Evolutionary conservation across 805 yeast species (phyloP), one percentile per base, ranked within the genome.

Genomic region (Cyberlindnera bimundalis): DNA sequence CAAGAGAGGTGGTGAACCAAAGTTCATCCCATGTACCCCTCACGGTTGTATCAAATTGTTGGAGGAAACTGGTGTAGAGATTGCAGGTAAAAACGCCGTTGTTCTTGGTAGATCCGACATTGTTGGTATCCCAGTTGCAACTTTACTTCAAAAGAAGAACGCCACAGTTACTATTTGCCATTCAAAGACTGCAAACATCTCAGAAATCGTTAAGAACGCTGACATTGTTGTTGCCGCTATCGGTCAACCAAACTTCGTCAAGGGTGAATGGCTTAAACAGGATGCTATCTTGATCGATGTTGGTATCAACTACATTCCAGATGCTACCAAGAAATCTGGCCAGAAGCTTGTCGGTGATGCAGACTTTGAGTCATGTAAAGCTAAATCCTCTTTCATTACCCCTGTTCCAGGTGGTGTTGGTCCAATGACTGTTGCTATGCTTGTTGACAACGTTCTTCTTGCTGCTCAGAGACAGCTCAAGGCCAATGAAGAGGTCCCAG

Each of bases 341-440:
- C 70, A 73, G 51, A 75, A 77, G 60, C 70, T 84, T 63, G 89
- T 82, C 39, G 95, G 95, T 45, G 95, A 85, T 58, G 87, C 79
- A 42, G 87, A 83, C 42, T 83, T 71, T 50, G 78, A 71, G 35
- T 64, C 73, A 27, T 78, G 81, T 41, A 64, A 67, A 38, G 63
- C 67, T 28, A 74, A 70, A 48, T 81, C 89, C 5, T 70, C 81
- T 7, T 71, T 73, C 53, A 70, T 84, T 48, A 85, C 95, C n/a
- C 95, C 95, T 9, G 95, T 85, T 43, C 95, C 95, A 38, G 95
- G 95, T 60, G 95, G 95, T 51, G 95, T 85, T 49, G 95, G 95
- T 38, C 95, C 95, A 58, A 85, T 85, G 95, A 85, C 95, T 12
- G 91, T 85, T 33, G 93, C 93, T 20, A 81, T 81, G 78, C 68